Evolutionary conservation across 176 grass and related monocot genomes (phyloP), one percentile per base, ranked within the genome.

Genomic region (Aechmea fasciata): DNA sequence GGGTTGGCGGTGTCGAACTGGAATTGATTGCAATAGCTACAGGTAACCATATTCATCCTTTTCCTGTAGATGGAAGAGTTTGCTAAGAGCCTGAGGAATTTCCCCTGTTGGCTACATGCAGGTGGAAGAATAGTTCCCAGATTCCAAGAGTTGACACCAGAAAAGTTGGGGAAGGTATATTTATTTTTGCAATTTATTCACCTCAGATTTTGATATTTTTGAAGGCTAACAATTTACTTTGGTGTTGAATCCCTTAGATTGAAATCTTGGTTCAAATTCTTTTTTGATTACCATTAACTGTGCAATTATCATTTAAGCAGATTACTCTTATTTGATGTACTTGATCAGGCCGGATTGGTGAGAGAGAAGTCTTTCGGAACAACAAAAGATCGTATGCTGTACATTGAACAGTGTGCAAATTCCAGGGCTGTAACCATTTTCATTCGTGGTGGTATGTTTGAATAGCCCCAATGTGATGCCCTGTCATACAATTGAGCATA

Each of bases 1-100:
- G 89, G 94, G 94, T 99, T 87, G 89, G 89, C 83, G 94, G 89
- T 61, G 94, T 99, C 78, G 94, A 99, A 87, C 68, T 99, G 75
- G 94, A 99, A 74, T 85, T 99, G 70, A 93, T 93, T 78, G 94
- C 89, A 69, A 99, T 99, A 67, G 89, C 94, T 68, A 99, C 94
- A 85, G 94, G 94, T 99, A 51, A 66, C 55, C 20, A 47, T 17
- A 25, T 80, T 5, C n/a, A 13, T 14, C 20, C 25, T 29, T 63
- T 78, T 57, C 52, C 73, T 49, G 15, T n/a, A 9, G 20, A 61
- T 61, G 55, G 13, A 61, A 61, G 55, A 57, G 3, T 61, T 61
- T 18, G 55, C 55, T 22, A 41, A 41, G 33, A 41, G 6, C 33
- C 33, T 41, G 33, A 41, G 33, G 33, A 41, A 77, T 9, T 47